Percentiles rank a stretch among this genome's conserved stretches.
Evolutionary conservation across 164 flowering plant species (phyloP).

Genomic region (Stephania yunnanensis): DNA sequence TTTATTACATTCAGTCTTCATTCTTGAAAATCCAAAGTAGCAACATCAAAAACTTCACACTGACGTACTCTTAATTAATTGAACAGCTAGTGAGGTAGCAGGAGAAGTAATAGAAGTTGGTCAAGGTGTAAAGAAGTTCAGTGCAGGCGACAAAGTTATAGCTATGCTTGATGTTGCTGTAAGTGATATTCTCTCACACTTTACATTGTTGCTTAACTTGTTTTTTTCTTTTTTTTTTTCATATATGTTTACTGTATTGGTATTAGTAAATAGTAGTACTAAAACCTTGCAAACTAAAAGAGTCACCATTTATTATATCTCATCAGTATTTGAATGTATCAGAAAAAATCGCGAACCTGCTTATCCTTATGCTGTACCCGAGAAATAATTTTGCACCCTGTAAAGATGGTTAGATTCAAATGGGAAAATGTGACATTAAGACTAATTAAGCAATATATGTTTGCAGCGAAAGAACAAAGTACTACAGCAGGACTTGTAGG

Average conservation of each 20-base stretch:
- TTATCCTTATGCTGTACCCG: too few relatives aligned
- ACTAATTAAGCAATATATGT: background rate
- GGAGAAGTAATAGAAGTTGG: conserved; percentile 78
- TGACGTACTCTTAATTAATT: background rate
- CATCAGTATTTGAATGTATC: background rate
- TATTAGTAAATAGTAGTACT: too few relatives aligned
- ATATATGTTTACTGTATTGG: background rate
- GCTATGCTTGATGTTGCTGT: conserved; percentile 37
- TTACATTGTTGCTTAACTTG: background rate
- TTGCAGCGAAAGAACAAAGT: background rate
- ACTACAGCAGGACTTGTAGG: too few relatives aligned
- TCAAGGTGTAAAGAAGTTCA: conserved; percentile 38
- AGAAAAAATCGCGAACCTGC: background rate
- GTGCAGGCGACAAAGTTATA: conserved; percentile 73
- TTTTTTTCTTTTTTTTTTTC: background rate
- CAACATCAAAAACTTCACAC: background rate
- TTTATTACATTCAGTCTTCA: background rate
- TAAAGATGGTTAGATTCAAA: background rate
- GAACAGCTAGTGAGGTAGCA: conserved; percentile 59
- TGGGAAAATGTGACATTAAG: background rate
- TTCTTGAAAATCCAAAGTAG: background rate
- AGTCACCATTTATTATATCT: too few relatives aligned
- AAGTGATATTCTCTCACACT: conserved; percentile 22
- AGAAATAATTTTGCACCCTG: too few relatives aligned
- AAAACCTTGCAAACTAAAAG: too few relatives aligned